Evolutionary conservation across 1,284 basidiomycete genomes (phyloP).

Genomic region (Ceratobasidium theobromae): DNA sequence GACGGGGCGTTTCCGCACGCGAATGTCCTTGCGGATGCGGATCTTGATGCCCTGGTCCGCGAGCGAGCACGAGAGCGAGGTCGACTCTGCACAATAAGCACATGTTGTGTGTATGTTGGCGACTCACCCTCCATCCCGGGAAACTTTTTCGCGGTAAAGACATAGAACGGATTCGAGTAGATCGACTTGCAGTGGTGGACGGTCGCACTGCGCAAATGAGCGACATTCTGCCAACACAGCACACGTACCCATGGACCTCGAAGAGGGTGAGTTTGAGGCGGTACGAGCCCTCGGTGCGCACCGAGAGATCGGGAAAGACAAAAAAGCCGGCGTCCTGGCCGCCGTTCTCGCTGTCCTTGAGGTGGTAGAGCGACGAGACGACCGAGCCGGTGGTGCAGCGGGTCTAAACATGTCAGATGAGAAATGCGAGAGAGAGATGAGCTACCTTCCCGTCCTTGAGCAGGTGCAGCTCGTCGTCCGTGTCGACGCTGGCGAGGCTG

Average conservation of each 20-base stretch:
- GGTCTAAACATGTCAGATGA: slow-evolving; percentile 46
- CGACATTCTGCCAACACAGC: no score
- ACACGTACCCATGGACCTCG: slow-evolving; percentile 81
- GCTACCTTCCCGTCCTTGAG: slow-evolving; percentile 79
- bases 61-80: slow-evolving; percentile 81
- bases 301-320: slow-evolving; percentile 84
- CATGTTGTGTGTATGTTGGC: not conserved
- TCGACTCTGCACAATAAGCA: slow-evolving; percentile 64
- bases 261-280: slow-evolving; percentile 88
- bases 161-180: slow-evolving; percentile 82
- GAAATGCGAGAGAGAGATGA: not conserved
- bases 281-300: slow-evolving; percentile 85
- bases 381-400: slow-evolving; percentile 86
- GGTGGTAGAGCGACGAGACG: slow-evolving; percentile 90
- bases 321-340: slow-evolving; percentile 82
- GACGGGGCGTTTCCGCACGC: slow-evolving; percentile 68
- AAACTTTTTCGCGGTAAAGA: slow-evolving; percentile 93
- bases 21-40: slow-evolving; percentile 84
- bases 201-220: slow-evolving; percentile 55
- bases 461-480: slow-evolving; percentile 91
- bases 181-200: slow-evolving; percentile 88
- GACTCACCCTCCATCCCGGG: slow-evolving; percentile 84
- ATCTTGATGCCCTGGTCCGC: slow-evolving; percentile 94
- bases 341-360: slow-evolving; percentile 85
- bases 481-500: slow-evolving; percentile 80